phyloP scores from a whole-genome alignment of 305 asterid species.

The Lippia alba region DNA sequence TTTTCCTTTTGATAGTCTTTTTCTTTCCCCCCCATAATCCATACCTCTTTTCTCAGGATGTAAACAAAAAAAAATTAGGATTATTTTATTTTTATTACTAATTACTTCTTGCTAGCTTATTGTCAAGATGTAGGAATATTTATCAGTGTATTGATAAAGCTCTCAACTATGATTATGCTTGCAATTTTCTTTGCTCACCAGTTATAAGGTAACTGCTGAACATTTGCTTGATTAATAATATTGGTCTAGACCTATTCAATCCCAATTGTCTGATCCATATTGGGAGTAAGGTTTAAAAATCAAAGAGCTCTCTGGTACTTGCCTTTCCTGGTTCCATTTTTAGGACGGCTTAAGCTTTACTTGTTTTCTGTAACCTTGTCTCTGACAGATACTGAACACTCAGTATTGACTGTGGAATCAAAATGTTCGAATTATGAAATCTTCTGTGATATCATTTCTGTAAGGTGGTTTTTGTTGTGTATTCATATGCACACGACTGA shows the following conservation, averaged over 20 bases:
- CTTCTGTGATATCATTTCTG: background rate
- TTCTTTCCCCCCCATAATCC: background rate
- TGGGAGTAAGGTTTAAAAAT: background rate
- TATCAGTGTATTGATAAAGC: constrained; percentile 3
- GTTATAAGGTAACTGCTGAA: constrained; percentile 12
- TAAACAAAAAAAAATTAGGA: background rate
- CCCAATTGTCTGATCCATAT: constrained; percentile 1
- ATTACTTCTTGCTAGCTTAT: constrained; percentile 25
- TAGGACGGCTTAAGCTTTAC: background rate
- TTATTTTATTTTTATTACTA: background rate
- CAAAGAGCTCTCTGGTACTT: background rate
- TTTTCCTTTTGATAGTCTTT: background rate
- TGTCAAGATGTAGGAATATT: constrained; percentile 11
- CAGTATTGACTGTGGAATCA: background rate
- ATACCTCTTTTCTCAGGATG: background rate
- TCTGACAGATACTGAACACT: background rate
- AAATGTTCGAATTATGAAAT: background rate
- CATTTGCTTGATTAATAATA: background rate
- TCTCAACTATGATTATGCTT: background rate
- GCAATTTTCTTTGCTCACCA: background rate
- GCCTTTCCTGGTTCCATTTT: background rate
- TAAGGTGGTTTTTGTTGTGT: background rate
- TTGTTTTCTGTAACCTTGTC: background rate
- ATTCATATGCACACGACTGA: too few species aligned
- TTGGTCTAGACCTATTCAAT: background rate